A percentile compares a stretch with the other conserved stretches of the same genome.
Conservation (phyloP, 2,329 filamentous ascomycete species). For the Fusarium piperis region DNA sequence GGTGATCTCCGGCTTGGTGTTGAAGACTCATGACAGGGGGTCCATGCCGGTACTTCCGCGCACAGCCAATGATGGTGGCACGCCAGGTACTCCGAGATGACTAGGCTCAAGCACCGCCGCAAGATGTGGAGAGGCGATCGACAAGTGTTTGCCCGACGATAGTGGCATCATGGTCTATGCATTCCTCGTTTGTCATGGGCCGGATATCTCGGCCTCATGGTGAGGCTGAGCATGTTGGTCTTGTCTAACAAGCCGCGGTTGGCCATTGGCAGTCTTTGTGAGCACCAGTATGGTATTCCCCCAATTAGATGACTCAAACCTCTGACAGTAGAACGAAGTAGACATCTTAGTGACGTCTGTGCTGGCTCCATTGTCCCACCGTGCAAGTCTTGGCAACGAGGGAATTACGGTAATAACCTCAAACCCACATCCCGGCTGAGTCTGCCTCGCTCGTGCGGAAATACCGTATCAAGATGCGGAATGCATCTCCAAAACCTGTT, state of each 20-base stretch:
- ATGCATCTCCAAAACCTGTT: constrained; percentile 25
- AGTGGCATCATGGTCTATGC: neutral
- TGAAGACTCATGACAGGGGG: neutral
- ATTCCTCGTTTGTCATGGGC: neutral
- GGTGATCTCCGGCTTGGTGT: neutral
- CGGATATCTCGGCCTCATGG: neutral
- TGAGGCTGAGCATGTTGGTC: neutral
- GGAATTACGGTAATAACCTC: constrained; percentile 15
- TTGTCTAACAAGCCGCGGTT: neutral
- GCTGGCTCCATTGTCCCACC: neutral
- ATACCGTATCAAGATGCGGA: constrained; percentile 11
- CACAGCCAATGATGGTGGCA: neutral
- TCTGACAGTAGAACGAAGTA: neutral
- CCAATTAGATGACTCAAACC: neutral
- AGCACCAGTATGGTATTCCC: neutral
- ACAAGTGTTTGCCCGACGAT: neutral
- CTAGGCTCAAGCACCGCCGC: neutral
- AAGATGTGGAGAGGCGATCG: neutral
- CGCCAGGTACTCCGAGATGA: neutral
- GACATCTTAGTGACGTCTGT: neutral
- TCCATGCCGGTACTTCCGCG: constrained; percentile 2
- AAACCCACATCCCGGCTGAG: neutral
- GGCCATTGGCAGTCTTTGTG: neutral
- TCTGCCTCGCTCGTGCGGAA: constrained; percentile 19
- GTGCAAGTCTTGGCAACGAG: neutral